phyloP scores from a whole-genome alignment of 176 grass and related monocot genomes.

The Oryza punctata region DNA sequence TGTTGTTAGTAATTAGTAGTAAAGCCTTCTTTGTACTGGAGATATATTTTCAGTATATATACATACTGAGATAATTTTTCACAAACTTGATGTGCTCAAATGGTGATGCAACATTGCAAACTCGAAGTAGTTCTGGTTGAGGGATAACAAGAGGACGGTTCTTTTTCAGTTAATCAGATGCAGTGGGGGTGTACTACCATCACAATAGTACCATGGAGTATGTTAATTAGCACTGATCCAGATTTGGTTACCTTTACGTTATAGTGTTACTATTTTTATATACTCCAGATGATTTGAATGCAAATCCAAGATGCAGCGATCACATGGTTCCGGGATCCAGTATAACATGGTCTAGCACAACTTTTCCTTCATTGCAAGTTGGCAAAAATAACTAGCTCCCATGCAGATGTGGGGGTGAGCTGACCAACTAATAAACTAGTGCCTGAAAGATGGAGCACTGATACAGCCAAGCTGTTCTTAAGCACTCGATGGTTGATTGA shows the following conservation, averaged over 20 bases:
- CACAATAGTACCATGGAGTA: constrained; percentile 11
- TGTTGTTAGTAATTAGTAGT: constrained; percentile 2
- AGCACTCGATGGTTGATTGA: neutral
- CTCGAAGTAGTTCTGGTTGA: too few species aligned
- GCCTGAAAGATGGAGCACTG: neutral
- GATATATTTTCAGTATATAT: constrained; percentile 14
- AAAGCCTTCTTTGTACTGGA: constrained; percentile 18
- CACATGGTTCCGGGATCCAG: constrained; percentile 22
- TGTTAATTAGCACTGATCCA: neutral
- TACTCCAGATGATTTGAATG: neutral
- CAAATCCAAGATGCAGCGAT: constrained; percentile 17
- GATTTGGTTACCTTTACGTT: neutral
- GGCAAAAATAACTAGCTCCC: neutral
- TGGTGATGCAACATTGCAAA: neutral
- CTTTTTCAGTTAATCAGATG: too few species aligned
- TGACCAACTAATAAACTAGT: neutral
- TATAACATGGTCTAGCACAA: constrained; percentile 17
- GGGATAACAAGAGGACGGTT: too few species aligned
- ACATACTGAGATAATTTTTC: constrained; percentile 22
- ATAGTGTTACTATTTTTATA: neutral
- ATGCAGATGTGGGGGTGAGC: neutral
- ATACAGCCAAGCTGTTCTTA: neutral
- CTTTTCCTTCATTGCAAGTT: constrained; percentile 8
- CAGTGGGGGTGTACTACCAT: neutral
- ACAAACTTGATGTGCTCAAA: neutral